Evolutionary conservation across 768 basidiomycete species (phyloP), one percentile per base, ranked within the genome.

Genomic region (Pleurotus tuber-regium): DNA sequence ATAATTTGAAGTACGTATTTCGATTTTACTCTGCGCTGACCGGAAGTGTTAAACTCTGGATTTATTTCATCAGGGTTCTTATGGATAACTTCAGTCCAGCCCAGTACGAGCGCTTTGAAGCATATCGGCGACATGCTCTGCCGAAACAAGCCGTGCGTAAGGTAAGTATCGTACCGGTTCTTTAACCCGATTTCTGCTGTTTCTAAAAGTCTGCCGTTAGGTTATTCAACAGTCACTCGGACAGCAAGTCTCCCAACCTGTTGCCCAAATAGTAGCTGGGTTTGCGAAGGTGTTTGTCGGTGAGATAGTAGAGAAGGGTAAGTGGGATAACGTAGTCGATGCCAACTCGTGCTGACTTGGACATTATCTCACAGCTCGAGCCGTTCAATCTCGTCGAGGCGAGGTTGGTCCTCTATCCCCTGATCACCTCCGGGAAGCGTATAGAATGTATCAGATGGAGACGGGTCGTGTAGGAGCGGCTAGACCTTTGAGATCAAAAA

Each of bases 251-350:
- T 91, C 91, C 3, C 84, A 86, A 59, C 89, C 90, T 2, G 88
- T 95, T 4, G 87, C 92, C 1, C 92, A 93, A 56, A 83, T 94
- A 38, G 87, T 95, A 2, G 91, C 92, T 4, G 93, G 93, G 54
- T 88, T 96, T 52, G 79, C 82, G 11, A 96, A 95, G 62, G 91
- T 96, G 0, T 96, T 94, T 54, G 91, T 96, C 2, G 93, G 93
- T 2, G 92, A 95, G 65, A 89, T 96, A 4, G 80, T 94, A 14
- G 92, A 94, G 63, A 89, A 87, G 70, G 92, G 92, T 90, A 43
- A 50, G 74, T 60, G 36, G 12, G 16, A 40, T n/a, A n/a, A n/a
- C n/a, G n/a, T n/a, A n/a, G n/a, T n/a, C n/a, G n/a, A n/a, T n/a
- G n/a, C n/a, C n/a, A n/a, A n/a, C n/a, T n/a, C n/a, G n/a, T n/a